Percentiles rank a stretch among this genome's conserved stretches.
These are phyloP conservation scores for Debaryomycetaceae sp. DNA, from an alignment of 1,139 yeast species.

Conservation along the genomic window DNA sequence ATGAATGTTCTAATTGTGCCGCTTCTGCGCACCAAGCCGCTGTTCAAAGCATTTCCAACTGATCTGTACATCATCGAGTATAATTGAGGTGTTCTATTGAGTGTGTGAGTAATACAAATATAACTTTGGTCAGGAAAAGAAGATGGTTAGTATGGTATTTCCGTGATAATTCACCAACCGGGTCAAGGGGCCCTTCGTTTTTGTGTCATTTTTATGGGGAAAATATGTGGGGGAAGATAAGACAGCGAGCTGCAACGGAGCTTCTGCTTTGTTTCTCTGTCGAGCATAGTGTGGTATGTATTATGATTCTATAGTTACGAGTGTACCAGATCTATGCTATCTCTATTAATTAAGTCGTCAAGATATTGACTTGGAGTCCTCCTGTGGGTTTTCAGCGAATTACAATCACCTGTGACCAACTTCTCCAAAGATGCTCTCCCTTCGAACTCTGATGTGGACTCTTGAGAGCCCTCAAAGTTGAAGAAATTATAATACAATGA, in stretches of 20 bases:
- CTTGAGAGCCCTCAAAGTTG: background rate
- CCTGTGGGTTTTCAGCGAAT: background rate
- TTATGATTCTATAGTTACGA: no score
- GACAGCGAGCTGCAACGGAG: no score
- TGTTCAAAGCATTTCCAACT: background rate
- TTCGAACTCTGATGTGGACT: background rate
- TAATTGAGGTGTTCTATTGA: no score
- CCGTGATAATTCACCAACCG: background rate
- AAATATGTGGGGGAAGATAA: background rate
- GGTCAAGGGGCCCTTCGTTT: background rate
- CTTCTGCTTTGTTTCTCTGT: no score
- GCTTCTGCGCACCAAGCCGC: background rate
- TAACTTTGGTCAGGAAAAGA: background rate
- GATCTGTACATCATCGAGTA: background rate
- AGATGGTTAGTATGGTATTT: background rate
- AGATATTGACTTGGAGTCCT: slow-evolving; percentile 33
- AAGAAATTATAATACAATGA: background rate
- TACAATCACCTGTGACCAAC: background rate
- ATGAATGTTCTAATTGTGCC: background rate
- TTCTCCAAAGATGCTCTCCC: background rate
- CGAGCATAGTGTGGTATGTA: no score
- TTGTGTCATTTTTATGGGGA: background rate
- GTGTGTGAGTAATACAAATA: no score
- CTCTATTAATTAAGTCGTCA: slow-evolving; percentile 21
- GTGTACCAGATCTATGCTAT: no score